These are phyloP conservation scores for Tuber indicum DNA, from an alignment of 495 filamentous ascomycete species.

Conservation along the genomic window DNA sequence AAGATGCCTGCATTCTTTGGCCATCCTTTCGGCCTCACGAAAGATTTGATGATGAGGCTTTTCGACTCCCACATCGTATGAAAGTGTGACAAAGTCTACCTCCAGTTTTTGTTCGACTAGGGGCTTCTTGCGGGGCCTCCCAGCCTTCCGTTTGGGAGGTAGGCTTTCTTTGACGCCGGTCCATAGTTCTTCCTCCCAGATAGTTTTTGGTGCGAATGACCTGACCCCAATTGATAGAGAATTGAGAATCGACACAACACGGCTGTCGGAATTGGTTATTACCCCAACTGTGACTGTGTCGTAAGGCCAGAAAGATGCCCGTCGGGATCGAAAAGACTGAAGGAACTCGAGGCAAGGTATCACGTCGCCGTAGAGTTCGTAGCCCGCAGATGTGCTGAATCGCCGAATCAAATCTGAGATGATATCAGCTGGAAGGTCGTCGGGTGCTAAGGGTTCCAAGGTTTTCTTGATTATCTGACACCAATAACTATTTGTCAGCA, in stretches of 20 bases:
- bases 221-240: constrained; percentile 57
- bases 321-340: constrained; percentile 16
- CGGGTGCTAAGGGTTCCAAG: constrained; percentile 41
- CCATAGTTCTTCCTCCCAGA: constrained; percentile 10
- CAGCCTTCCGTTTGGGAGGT: not conserved
- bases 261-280: constrained; percentile 71
- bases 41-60: constrained; percentile 65
- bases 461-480: constrained; percentile 46
- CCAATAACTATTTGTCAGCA: not conserved
- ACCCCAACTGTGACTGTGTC: constrained; percentile 54
- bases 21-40: constrained; percentile 51
- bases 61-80: constrained; percentile 64
- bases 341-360: constrained; percentile 50
- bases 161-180: not conserved
- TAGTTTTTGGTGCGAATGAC: constrained; percentile 14
- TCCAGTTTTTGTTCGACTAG: constrained; percentile 42
- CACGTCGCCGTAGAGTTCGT: constrained; percentile 54
- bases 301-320: constrained; percentile 44
- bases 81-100: constrained; percentile 61
- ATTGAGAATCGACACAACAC: constrained; percentile 56
- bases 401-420: constrained; percentile 52
- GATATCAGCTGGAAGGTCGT: constrained; percentile 48
- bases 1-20: constrained; percentile 17
- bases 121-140: not conserved
- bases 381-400: constrained; percentile 59